phyloP scores from a whole-genome alignment of 306 rosid genomes.

The Trifolium fragiferum region DNA sequence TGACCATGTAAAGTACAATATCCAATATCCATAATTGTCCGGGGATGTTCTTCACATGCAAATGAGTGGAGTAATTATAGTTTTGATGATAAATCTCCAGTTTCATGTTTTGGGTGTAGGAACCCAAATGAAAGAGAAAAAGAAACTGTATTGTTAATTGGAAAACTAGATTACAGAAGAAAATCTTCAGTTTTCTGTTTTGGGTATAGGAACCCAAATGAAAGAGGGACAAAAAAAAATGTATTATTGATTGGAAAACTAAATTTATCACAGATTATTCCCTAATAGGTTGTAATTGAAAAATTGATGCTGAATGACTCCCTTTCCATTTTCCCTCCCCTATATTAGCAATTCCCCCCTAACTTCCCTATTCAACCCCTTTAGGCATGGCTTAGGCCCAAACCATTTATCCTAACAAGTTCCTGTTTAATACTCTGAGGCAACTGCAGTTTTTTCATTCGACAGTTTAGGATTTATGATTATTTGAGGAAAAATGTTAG shows the following conservation, averaged over 20 bases:
- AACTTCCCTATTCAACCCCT: neutral
- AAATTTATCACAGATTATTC: neutral
- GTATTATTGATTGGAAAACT: neutral
- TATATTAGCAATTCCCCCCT: neutral
- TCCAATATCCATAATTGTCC: slow-evolving; percentile 11
- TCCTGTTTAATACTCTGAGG: slow-evolving; percentile 1
- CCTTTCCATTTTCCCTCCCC: neutral
- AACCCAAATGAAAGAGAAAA: neutral
- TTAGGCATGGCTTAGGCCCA: neutral
- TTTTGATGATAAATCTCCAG: slow-evolving; percentile 19
- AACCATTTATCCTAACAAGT: neutral
- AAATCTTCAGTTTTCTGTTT: too few relatives aligned
- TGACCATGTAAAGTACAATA: neutral
- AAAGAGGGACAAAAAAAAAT: neutral
- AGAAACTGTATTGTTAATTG: neutral
- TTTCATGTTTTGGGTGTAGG: slow-evolving; percentile 20
- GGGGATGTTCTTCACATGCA: slow-evolving; percentile 1
- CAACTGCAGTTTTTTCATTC: slow-evolving; percentile 32
- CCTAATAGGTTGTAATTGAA: neutral
- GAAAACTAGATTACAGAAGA: neutral
- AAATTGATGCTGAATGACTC: neutral
- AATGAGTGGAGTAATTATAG: slow-evolving; percentile 9
- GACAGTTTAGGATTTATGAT: slow-evolving; percentile 19
- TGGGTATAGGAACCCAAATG: neutral
- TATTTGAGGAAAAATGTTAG: slow-evolving; percentile 26